These are phyloP conservation scores for Thielaviopsis punctulata DNA, from an alignment of 2,329 filamentous ascomycete genomes.

Conservation along the genomic window DNA sequence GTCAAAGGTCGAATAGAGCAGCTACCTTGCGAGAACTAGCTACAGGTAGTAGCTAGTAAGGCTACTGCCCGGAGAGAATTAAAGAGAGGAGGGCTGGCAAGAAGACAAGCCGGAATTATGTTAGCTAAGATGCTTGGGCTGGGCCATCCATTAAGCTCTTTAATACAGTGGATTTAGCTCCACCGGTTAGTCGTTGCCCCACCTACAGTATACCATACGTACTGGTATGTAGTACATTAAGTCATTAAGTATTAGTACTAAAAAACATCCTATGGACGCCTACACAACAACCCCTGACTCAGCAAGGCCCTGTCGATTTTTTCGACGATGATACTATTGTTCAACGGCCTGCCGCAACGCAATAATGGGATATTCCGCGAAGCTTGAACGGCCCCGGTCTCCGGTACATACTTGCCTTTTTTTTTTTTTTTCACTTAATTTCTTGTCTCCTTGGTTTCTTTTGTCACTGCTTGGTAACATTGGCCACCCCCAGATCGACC, in stretches of 20 bases:
- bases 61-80: too few species aligned
- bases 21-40: too few species aligned
- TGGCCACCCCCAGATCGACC: neutral
- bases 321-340: neutral
- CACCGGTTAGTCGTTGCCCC: too few species aligned
- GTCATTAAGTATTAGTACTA: neutral
- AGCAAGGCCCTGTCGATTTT: neutral
- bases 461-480: neutral
- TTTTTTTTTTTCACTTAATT: neutral
- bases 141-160: too few species aligned
- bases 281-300: neutral
- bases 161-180: too few species aligned
- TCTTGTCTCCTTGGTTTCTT: neutral
- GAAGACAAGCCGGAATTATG: too few species aligned
- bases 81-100: too few species aligned
- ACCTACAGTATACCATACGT: too few species aligned
- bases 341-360: neutral
- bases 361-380: neutral
- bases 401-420: neutral
- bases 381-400: neutral
- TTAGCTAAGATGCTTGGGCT: too few species aligned
- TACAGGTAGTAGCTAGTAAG: too few species aligned
- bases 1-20: too few species aligned
- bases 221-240: neutral
- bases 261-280: neutral